Conservation (phyloP, 805 yeast species). For the Cyberlindnera subsufficiens region DNA sequence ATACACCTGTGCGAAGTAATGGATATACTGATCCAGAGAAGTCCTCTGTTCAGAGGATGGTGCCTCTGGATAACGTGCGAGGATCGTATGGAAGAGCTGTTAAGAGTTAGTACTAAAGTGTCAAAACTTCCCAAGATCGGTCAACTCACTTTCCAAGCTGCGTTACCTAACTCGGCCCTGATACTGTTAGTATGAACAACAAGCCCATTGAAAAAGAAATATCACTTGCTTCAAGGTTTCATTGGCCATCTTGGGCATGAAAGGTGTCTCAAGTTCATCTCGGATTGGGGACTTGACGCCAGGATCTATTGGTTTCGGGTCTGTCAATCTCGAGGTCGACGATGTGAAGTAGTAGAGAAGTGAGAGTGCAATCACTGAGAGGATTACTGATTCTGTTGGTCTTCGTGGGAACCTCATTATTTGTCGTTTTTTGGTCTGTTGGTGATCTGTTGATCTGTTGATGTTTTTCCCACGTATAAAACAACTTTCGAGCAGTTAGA, state of each 20-base stretch:
- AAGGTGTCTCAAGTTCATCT: constrained; percentile 11
- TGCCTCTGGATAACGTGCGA: constrained; percentile 85
- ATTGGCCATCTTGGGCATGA: constrained; percentile 92
- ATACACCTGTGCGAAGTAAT: constrained; percentile 82
- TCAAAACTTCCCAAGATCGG: neutral
- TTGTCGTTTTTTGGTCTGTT: constrained; percentile 4
- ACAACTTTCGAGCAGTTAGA: too few relatives aligned
- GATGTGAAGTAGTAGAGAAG: constrained; percentile 14
- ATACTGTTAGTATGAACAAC: neutral
- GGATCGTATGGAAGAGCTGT: constrained; percentile 73
- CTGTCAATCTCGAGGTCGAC: constrained; percentile 14
- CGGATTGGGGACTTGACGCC: constrained; percentile 25
- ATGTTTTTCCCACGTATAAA: neutral
- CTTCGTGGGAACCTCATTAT: constrained; percentile 8
- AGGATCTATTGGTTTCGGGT: constrained; percentile 23
- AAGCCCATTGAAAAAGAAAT: too few relatives aligned
- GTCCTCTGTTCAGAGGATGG: constrained; percentile 61
- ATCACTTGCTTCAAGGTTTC: constrained; percentile 48
- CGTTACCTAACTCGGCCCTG: constrained; percentile 74
- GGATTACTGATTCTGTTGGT: constrained; percentile 5
- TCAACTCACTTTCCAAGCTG: constrained; percentile 61
- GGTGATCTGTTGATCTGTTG: neutral
- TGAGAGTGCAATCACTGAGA: constrained; percentile 9
- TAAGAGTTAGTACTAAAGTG: neutral
- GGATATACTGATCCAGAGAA: constrained; percentile 58